Percentiles rank a stretch among this genome's conserved stretches.
Evolutionary conservation across 768 basidiomycete genomes (phyloP).

Genomic region (Pholiota conissans): DNA sequence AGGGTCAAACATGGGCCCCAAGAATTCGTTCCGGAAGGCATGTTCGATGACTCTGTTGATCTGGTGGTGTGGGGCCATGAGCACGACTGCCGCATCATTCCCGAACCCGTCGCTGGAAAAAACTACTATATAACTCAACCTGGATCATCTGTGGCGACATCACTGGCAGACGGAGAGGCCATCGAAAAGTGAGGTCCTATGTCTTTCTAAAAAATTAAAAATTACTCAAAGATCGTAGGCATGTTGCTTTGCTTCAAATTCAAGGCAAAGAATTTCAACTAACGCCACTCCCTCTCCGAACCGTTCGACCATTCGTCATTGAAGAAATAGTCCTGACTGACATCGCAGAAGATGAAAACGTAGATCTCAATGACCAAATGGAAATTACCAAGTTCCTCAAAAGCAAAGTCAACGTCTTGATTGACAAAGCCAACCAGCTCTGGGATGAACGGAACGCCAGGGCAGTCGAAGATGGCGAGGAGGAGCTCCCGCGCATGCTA

Average conservation of each 20-base stretch:
- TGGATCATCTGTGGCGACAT: slow-evolving; percentile 93
- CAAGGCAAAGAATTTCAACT: slow-evolving; percentile 87
- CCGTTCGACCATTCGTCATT: slow-evolving; percentile 92
- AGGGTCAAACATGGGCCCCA: slow-evolving; percentile 96
- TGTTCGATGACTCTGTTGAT: slow-evolving; percentile 95
- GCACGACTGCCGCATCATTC: slow-evolving; percentile 92
- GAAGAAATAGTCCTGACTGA: slow-evolving; percentile 78
- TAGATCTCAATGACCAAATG: slow-evolving; percentile 80
- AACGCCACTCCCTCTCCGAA: slow-evolving; percentile 83
- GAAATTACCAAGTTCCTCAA: slow-evolving; percentile 82
- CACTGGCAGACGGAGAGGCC: slow-evolving; percentile 90
- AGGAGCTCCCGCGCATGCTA: slow-evolving; percentile 68
- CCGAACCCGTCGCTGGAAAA: slow-evolving; percentile 90
- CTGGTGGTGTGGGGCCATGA: slow-evolving; percentile 99
- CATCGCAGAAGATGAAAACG: slow-evolving; percentile 71
- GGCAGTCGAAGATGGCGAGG: slow-evolving; percentile 63
- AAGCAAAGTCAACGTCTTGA: slow-evolving; percentile 71
- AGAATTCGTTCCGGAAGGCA: slow-evolving; percentile 91
- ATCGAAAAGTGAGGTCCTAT: slow-evolving; percentile 71
- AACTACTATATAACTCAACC: slow-evolving; percentile 92
- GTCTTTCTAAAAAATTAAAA: neutral
- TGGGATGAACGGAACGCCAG: slow-evolving; percentile 76
- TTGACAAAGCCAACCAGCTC: slow-evolving; percentile 70
- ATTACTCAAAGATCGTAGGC: slow-evolving; percentile 46
- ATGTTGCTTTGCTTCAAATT: slow-evolving; percentile 87